Base-by-base conservation (phyloP, 495 filamentous ascomycete species). In the Aspergillus leporis region DNA sequence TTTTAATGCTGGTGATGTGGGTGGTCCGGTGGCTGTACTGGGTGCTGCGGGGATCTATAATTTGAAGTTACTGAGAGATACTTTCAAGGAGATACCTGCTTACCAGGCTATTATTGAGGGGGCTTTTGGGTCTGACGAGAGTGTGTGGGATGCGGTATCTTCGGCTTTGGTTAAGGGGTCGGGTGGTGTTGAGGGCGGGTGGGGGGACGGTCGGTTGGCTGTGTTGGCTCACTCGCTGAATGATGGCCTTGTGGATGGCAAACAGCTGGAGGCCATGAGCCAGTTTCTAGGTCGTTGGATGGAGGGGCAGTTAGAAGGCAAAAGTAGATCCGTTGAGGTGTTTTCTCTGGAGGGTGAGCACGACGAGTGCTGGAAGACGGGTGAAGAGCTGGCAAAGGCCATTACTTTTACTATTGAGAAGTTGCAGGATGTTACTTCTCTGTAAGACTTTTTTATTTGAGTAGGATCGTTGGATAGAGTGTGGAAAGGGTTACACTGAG, bases 1-100 rank as follows among this genome's bases (percentile, higher is more conserved):
- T 12, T 54, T 68, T 16, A 43, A 46, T 28, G 28, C 16, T 16
- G 25, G 25, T 38, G 59, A 36, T 12, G 49, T 54, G 22, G 18
- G 14, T 4, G 19, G 43, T 34, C 81, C 82, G 0, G 61, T 70
- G 9, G 82, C 79, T 0, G 74, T 92, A 1, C 74, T 90, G 4
- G 83, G 87, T 4, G 64, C 90, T 7, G 81, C 76, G 31, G 88
- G 87, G 0, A 83, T 91, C 5, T 92, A 92, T 63, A 84, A 90
- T 66, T 61, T 93, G 5, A 73, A 72, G 1, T 74, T 72, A 1
- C 63, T 90, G 3, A 70, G 82, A 3, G 76, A 81, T 38, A 69
- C 74, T 3, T 78, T 84, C 64, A 58, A 61, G 14, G 70, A 72
- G 14, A 75, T 82, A 1, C 54, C 62, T 2, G 71, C 67, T 12